Percentiles rank a stretch among this genome's conserved stretches.
These are phyloP conservation scores for Talaromyces adpressus DNA, from an alignment of 495 filamentous ascomycete species.

Conservation along the genomic window DNA sequence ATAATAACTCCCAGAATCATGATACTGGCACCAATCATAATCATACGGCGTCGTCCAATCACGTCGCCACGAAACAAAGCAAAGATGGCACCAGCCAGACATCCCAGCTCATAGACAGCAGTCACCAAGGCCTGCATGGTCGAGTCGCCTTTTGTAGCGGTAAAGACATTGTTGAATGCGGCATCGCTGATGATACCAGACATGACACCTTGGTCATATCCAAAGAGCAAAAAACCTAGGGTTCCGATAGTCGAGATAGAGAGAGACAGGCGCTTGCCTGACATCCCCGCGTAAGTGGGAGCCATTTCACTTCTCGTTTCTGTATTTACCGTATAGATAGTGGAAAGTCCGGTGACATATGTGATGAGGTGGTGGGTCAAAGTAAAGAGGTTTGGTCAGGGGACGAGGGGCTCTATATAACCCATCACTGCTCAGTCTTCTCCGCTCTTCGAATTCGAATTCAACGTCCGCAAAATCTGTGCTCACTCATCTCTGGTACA, in stretches of 20 bases:
- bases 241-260: conserved; percentile 61
- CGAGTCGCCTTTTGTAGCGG: conserved; percentile 54
- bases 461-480: background rate
- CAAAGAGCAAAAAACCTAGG: conserved; percentile 68
- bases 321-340: background rate
- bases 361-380: background rate
- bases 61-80: conserved; percentile 62
- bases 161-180: conserved; percentile 64
- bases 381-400: background rate
- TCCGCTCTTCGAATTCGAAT: background rate
- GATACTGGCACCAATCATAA: conserved; percentile 49
- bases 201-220: conserved; percentile 72
- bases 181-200: conserved; percentile 70
- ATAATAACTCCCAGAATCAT: conserved; percentile 79
- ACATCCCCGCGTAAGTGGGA: conserved; percentile 45
- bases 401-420: background rate
- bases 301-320: background rate
- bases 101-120: conserved; percentile 77
- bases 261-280: conserved; percentile 53
- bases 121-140: conserved; percentile 78
- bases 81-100: conserved; percentile 67
- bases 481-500: background rate
- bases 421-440: background rate
- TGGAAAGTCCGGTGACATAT: background rate
- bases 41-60: conserved; percentile 54